Base-by-base conservation (phyloP, 768 basidiomycete species). In the Chlorophyllum brunneum region DNA sequence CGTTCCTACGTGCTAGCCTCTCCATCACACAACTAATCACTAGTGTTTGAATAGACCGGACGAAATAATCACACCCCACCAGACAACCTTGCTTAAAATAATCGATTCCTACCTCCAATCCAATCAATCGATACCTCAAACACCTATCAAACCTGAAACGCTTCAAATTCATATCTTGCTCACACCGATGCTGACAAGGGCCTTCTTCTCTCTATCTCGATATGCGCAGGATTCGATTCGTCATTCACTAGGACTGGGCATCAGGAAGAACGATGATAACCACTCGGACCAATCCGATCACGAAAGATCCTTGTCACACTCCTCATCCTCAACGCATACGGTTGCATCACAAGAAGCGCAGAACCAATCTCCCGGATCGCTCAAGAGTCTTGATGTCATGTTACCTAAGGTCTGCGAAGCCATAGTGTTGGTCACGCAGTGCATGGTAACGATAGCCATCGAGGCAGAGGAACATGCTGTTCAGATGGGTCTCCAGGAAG, bases 61-160 rank as follows among this genome's bases (percentile, higher is more conserved):
- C 40, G 92, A 93, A 68, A 74, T 83, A 10, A 79, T 94, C 34
- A 82, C 89, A 4, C 90, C 92, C 0, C 85, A 88, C 58, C 94
- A 95, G 65, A 91, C 85, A 3, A 88, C 81, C n/a, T 70, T 95
- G 9, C 79, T 97, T 53, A 95, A 94, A 67, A 73, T 95, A 13
- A 71, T 94, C 10, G 94, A 95, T 63, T 88, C 91, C 1, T 86
- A 90, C 62, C 71, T 93, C 48, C 86, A 90, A 56, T 76, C 81
- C 10, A 68, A 70, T 23, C 71, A 72, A 56, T 59, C 68, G 48
- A 59, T 61, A 48, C 24, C 70, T 20, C 59, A 64, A 33, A 59
- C 63, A 15, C 58, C 63, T 24, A 63, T 66, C 33, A 65, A 64
- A 18, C 64, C 64, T 18, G 61, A 67, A 36, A 63, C 64, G 37